These are phyloP conservation scores for Lotmaria passim DNA, from an alignment of 208 protist species.

Conservation along the genomic window DNA sequence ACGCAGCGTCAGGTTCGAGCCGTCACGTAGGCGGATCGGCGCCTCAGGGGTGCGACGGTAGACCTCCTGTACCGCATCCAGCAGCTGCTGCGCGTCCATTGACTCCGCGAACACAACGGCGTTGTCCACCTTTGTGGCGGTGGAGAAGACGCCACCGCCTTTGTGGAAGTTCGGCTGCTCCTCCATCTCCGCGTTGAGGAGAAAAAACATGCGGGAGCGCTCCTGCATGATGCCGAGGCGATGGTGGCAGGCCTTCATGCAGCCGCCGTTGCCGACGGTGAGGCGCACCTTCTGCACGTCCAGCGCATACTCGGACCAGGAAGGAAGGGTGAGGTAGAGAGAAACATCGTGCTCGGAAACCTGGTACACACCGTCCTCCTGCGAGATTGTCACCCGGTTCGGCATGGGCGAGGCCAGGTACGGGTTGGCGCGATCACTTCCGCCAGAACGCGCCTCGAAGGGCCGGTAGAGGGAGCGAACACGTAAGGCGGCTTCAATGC, in stretches of 20 bases:
- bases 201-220: conserved; percentile 91
- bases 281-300: conserved; percentile 79
- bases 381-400: conserved; percentile 50
- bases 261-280: conserved; percentile 74
- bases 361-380: conserved; percentile 69
- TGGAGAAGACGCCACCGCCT: conserved; percentile 86
- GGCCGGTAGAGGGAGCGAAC: conserved; percentile 68
- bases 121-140: conserved; percentile 85
- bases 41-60: conserved; percentile 66
- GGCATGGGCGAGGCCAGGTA: conserved; percentile 31
- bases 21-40: conserved; percentile 57
- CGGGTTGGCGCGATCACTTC: conserved; percentile 20
- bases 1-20: conserved; percentile 66
- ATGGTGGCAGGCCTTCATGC: conserved; percentile 82
- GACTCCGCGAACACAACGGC: conserved; percentile 70
- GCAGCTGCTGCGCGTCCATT: conserved; percentile 80
- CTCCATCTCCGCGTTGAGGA: conserved; percentile 90
- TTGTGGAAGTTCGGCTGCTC: conserved; percentile 79
- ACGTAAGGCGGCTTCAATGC: conserved; percentile 73
- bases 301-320: conserved; percentile 69
- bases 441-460: conserved; percentile 4
- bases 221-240: conserved; percentile 93
- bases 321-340: conserved; percentile 39
- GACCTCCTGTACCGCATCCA: conserved; percentile 79
- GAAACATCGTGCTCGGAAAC: conserved; percentile 58